phyloP scores from a whole-genome alignment of 352 stramenopile genomes.

The Globisporangium apiculatum region DNA sequence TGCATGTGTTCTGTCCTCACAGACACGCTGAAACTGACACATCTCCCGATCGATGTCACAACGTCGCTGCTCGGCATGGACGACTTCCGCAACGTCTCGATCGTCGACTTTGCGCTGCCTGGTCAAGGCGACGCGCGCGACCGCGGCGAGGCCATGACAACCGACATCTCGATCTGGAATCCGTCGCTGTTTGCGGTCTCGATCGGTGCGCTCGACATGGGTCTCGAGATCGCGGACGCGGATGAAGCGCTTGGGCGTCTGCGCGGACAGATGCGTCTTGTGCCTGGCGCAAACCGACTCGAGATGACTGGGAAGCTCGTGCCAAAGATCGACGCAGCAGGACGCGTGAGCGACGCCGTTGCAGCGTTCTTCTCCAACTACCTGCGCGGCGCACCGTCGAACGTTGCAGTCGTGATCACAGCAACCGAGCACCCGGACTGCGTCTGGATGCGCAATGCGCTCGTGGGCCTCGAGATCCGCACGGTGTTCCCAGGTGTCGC shows the following conservation, averaged over 20 bases:
- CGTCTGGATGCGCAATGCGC: conserved; percentile 53
- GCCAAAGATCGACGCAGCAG: conserved; percentile 29
- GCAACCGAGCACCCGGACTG: conserved; percentile 41
- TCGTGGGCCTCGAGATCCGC: conserved; percentile 52
- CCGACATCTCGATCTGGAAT: conserved; percentile 61
- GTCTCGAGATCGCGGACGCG: conserved; percentile 25
- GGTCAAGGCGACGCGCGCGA: conserved; percentile 26
- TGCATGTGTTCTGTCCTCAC: conserved; percentile 2
- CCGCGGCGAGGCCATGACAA: conserved; percentile 42
- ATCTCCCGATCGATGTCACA: conserved; percentile 39
- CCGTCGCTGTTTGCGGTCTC: conserved; percentile 63
- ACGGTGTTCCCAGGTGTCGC: conserved; percentile 57
- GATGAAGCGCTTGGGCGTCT: conserved; percentile 43
- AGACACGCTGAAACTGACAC: conserved; percentile 44
- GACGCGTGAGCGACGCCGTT: conserved; percentile 41
- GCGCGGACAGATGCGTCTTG: conserved; percentile 47
- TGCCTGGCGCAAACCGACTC: conserved; percentile 40
- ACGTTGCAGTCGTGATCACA: conserved; percentile 45
- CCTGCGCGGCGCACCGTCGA: conserved; percentile 42
- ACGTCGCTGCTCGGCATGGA: conserved; percentile 50
- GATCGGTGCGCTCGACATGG: conserved; percentile 54
- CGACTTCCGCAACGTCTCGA: conserved; percentile 49
- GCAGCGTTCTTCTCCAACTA: conserved; percentile 67
- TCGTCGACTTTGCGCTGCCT: conserved; percentile 53
- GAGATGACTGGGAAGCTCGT: conserved; percentile 39